A percentile compares a stretch with the other conserved stretches of the same genome.
These are phyloP conservation scores for Candida sp. DNA, from an alignment of 1,139 yeast genomes.

Conservation along the genomic window DNA sequence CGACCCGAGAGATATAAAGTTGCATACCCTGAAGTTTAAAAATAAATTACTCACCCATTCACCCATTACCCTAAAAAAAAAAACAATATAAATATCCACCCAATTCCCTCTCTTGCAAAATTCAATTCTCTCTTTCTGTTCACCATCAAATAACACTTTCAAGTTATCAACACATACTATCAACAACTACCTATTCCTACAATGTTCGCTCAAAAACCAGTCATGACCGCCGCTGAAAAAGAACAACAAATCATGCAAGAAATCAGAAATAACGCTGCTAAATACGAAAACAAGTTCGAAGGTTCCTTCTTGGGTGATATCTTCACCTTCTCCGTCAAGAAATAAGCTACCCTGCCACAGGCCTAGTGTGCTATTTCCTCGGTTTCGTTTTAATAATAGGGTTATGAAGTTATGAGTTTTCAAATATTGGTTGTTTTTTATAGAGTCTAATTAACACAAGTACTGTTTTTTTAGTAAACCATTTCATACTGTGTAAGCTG, in stretches of 20 bases:
- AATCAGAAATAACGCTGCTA: conserved; percentile 39
- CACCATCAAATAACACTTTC: background rate
- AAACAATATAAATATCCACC: background rate
- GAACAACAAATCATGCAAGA: conserved; percentile 55
- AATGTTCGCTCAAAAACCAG: conserved; percentile 20
- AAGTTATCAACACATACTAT: background rate
- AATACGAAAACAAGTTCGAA: conserved; percentile 47
- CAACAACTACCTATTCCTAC: background rate
- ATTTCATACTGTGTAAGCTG: too few relatives aligned
- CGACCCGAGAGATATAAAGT: background rate
- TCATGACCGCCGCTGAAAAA: conserved; percentile 45
- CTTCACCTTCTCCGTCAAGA: conserved; percentile 39
- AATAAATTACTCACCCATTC: background rate
- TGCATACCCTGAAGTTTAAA: background rate
- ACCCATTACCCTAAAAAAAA: too few relatives aligned
- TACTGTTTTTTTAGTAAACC: too few relatives aligned
- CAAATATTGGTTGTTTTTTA: background rate
- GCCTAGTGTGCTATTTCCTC: background rate
- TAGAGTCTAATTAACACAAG: background rate
- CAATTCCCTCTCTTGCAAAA: background rate
- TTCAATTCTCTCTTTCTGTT: background rate
- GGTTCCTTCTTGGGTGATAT: conserved; percentile 48
- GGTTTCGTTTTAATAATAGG: background rate
- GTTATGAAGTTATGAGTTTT: conserved; percentile 1
- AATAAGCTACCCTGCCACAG: conserved; percentile 1